Evolutionary conservation across 2,329 filamentous ascomycete genomes (phyloP), one percentile per base, ranked within the genome.

Genomic region (Bipolaris victoriae): DNA sequence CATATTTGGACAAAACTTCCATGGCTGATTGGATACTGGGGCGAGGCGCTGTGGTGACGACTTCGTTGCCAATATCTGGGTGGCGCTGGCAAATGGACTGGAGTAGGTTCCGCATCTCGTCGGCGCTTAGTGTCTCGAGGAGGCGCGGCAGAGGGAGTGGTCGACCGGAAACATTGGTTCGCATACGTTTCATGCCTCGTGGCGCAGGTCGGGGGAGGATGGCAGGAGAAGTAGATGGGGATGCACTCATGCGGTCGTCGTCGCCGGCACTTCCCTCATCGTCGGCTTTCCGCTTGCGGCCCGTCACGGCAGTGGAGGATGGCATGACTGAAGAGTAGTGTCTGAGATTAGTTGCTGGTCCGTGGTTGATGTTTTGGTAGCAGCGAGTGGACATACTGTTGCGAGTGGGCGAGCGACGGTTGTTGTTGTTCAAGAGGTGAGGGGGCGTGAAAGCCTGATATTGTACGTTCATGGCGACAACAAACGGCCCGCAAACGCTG

Each of bases 71-170:
- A 61, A 99, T 90, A 63, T 90, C 88, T 3, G 93, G 92, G 73
- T 96, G 92, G 66, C 90, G 87, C 71, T 96, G 90, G 80, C 93
- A 97, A 73, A 99, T 90, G 52, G 90, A 89, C 75, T 93, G 91
- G n/a, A 99, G 84, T 1, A 97, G 88, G 35, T 86, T 87, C 66
- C 94, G 88, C 70, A 99, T 84, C 65, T 96, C 91, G 58, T 90
- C 86, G 58, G 88, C 89, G 71, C 96, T 91, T 43, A 99, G 86
- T 0, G 95, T 98, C 79, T 99, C 94, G 61, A 99, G 87, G n/a
- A 99, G 85, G 70, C 95, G 89, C 55, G 87, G 83, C 22, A 91
- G 80, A 22, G 87, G 79, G 45, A 91, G 81, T 45, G 88, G 86
- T 58, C 87, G 82, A 39, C 88, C 88, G 20, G 83, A 83, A 58